Evolutionary conservation across 2,329 filamentous ascomycete genomes (phyloP), one percentile per base, ranked within the genome.

Genomic region (Beauveria bassiana): DNA sequence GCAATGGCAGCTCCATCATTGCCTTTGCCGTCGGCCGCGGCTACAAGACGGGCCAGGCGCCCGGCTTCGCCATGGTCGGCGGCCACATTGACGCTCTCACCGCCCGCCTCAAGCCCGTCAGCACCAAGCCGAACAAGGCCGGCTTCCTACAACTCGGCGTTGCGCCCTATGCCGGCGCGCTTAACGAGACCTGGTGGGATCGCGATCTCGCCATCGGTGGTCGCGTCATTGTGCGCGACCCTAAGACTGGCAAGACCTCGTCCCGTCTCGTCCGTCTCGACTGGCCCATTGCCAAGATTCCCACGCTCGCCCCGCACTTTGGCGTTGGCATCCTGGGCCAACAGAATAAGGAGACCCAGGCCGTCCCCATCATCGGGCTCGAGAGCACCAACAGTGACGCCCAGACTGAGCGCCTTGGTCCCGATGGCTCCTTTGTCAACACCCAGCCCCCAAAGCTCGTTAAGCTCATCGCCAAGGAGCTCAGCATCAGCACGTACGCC

Each of bases 181-280:
- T 98, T 64, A 95, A 93, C 71, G 80, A 81, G 65, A 98, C 95
- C 1, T 98, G 95, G 95, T 98, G 93, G 93, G 95, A 98, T 74
- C 86, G 95, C 43, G 95, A 99, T 73, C 82, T 99, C 57, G 88
- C 90, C 66, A 89, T 98, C 68, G 95, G 92, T 65, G 95, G 95
- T 45, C 83, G 92, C 50, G 93, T 98, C 4, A 80, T 98, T 54
- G 87, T 98, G 51, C 89, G 87, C 65, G 87, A 96, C 67, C 72
- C 81, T 5, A 76, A 79, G 53, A 84, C 85, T 2, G 88, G 88
- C 66, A 96, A 93, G 81, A 91, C 96, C 42, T 80, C 83, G 24
- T 86, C 84, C 34, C 90, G 87, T 77, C 81, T 98, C 51, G 93
- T 97, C 64, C 96, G 96, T 78, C 80, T 98, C 56, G 90, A 88